Evolutionary conservation across 2,329 filamentous ascomycete genomes (phyloP).

Genomic region (Phyllosticta capitalensis): DNA sequence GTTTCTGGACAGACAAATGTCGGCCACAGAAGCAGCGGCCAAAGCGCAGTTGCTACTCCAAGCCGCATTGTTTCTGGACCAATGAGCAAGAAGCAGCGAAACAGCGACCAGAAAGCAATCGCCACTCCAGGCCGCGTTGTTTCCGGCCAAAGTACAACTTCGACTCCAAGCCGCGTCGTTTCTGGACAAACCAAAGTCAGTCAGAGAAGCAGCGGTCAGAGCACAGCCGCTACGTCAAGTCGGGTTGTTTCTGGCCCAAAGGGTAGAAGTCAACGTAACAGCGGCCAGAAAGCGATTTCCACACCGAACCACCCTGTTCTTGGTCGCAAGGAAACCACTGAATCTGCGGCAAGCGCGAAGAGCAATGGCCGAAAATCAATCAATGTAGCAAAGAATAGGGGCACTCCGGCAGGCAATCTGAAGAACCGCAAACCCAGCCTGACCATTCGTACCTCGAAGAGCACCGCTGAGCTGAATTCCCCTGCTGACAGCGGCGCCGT

Average conservation of each 20-base stretch:
- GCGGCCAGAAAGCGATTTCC: neutral
- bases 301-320: neutral
- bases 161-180: neutral
- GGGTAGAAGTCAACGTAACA: neutral
- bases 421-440: neutral
- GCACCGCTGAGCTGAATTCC: neutral
- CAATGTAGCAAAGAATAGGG: neutral
- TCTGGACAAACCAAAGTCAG: neutral
- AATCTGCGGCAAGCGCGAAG: neutral
- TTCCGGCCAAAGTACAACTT: too few species aligned
- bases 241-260: too few species aligned
- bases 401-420: neutral
- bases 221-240: too few species aligned
- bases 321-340: neutral
- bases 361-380: neutral
- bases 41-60: too few species aligned
- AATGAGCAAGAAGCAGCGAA: neutral
- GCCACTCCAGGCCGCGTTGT: neutral
- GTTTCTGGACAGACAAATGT: neutral
- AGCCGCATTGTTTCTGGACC: too few species aligned
- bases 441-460: neutral
- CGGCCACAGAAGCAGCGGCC: neutral
- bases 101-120: neutral
- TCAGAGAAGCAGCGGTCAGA: neutral
- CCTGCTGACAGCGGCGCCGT: neutral